Percentiles rank a stretch among this genome's conserved stretches.
Evolutionary conservation across 805 yeast genomes (phyloP).

Genomic region (Pichia cabralensis): DNA sequence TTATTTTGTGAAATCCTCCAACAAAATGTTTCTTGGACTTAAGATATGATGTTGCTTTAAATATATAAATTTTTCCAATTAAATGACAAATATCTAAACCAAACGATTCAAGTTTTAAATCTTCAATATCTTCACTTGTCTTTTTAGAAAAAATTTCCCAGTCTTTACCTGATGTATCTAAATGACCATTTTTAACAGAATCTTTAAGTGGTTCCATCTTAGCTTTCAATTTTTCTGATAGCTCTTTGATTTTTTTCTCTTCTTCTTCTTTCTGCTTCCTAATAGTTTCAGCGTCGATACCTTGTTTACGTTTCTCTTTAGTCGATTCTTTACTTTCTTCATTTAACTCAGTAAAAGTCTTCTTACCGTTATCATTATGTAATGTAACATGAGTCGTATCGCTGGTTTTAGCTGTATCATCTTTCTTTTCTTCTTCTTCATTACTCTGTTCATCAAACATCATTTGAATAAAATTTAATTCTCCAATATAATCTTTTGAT

Average conservation of each 20-base stretch:
- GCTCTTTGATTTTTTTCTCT: conserved; percentile 42
- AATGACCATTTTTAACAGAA: conserved; percentile 28
- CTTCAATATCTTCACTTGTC: conserved; percentile 73
- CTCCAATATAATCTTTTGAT: conserved; percentile 80
- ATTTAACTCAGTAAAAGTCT: conserved; percentile 8
- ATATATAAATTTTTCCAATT: conserved; percentile 57
- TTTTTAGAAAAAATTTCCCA: conserved; percentile 49
- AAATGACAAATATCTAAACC: conserved; percentile 76
- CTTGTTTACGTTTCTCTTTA: conserved; percentile 10
- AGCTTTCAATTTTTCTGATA: conserved; percentile 43
- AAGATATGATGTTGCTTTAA: conserved; percentile 54
- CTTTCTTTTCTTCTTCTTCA: conserved; percentile 36
- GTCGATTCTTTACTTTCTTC: conserved; percentile 9
- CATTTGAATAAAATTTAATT: conserved; percentile 68
- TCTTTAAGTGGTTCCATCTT: conserved; percentile 31
- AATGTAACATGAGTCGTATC: conserved; percentile 4
- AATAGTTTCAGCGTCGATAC: conserved; percentile 19
- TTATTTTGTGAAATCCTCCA: conserved; percentile 43
- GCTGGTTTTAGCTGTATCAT: conserved; percentile 32
- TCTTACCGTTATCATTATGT: conserved; percentile 5
- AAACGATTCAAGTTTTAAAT: conserved; percentile 71
- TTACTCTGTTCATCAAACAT: conserved; percentile 33
- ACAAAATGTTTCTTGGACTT: conserved; percentile 63
- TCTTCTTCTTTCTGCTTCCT: conserved; percentile 25
- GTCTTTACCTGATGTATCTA: conserved; percentile 29